Evolutionary conservation across 345 rosid genomes (phyloP).

Genomic region (Eutrema heterophyllum): DNA sequence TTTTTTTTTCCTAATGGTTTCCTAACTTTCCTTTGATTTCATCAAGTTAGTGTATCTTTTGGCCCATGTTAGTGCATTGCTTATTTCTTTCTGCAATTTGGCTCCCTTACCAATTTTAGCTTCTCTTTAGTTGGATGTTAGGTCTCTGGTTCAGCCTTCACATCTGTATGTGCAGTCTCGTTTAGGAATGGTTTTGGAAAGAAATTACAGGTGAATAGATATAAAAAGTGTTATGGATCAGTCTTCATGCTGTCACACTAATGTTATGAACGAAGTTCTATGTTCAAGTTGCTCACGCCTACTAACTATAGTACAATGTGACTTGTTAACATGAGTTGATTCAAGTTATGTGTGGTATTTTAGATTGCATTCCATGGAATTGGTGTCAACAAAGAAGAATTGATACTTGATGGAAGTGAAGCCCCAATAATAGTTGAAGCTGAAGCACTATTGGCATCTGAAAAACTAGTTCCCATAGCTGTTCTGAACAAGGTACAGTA

Average conservation of each 20-base stretch:
- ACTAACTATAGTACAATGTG: neutral
- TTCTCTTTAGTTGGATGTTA: conserved; percentile 7
- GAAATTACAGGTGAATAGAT: neutral
- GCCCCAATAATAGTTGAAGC: conserved; percentile 84
- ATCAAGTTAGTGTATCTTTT: neutral
- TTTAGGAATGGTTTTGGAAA: conserved; percentile 6
- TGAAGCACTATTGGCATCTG: conserved; percentile 74
- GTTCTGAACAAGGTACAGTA: conserved; percentile 66
- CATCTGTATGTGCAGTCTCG: neutral
- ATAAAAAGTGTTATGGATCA: neutral
- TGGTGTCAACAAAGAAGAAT: conserved; percentile 62
- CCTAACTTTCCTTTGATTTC: neutral
- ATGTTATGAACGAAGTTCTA: conserved; percentile 5
- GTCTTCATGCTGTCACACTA: neutral
- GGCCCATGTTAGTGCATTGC: neutral
- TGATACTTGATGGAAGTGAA: conserved; percentile 94
- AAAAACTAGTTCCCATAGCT: conserved; percentile 72
- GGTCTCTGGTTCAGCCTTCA: neutral
- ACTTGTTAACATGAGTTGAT: conserved; percentile 12
- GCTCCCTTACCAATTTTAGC: neutral
- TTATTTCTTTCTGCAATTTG: neutral
- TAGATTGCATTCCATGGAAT: conserved; percentile 90
- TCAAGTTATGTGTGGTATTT: conserved; percentile 11
- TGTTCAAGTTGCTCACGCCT: neutral
- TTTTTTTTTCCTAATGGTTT: neutral